phyloP scores from a whole-genome alignment of 2,329 filamentous ascomycete species.

The Berkeleyomyces basicola region DNA sequence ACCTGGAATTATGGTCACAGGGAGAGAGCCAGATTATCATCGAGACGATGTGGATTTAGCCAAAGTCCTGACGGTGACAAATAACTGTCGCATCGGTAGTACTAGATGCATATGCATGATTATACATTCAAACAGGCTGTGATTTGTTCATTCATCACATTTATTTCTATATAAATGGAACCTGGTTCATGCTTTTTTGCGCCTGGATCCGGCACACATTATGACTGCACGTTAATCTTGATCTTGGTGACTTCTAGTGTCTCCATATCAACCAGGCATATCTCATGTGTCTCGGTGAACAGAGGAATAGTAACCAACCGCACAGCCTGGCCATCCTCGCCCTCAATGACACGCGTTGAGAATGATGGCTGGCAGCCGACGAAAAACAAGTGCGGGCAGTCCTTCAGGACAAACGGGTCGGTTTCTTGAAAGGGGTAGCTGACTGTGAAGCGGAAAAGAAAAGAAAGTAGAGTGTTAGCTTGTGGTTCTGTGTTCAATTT shows the following conservation, averaged over 20 bases:
- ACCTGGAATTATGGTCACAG: no score
- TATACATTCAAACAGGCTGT: no score
- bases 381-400: slow-evolving; percentile 83
- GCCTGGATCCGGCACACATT: background rate
- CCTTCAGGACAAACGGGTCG: slow-evolving; percentile 74
- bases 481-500: background rate
- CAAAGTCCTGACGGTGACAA: no score
- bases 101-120: no score
- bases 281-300: slow-evolving; percentile 60
- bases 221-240: slow-evolving; percentile 28
- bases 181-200: no score
- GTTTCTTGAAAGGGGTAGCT: slow-evolving; percentile 91
- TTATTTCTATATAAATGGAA: no score
- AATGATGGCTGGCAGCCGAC: slow-evolving; percentile 72
- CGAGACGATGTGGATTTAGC: no score
- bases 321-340: slow-evolving; percentile 50
- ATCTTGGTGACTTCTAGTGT: slow-evolving; percentile 64
- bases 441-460: slow-evolving; percentile 35
- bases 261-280: slow-evolving; percentile 74
- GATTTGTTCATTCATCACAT: no score
- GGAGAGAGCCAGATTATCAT: no score
- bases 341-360: slow-evolving; percentile 52
- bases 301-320: slow-evolving; percentile 69
- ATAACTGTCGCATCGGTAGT: no score
- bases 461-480: no score